These are phyloP conservation scores for Zymoseptoria ardabiliae DNA, from an alignment of 2,329 filamentous ascomycete genomes.

Conservation along the genomic window DNA sequence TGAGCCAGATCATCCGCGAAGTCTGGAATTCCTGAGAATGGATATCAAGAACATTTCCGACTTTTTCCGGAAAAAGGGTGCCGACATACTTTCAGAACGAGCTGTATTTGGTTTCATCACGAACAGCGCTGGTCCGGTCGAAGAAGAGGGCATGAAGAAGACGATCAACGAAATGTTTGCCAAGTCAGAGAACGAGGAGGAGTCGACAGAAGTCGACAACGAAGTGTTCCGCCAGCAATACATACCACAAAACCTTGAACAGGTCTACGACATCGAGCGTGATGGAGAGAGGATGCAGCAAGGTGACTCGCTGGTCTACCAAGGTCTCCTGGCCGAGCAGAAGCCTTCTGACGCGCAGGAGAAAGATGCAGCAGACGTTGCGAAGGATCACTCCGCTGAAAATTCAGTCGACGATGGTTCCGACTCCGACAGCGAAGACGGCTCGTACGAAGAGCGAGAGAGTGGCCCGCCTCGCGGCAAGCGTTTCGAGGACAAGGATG, in stretches of 20 bases:
- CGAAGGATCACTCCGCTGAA: conserved; percentile 28
- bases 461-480: conserved; percentile 69
- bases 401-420: conserved; percentile 17
- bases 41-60: conserved; percentile 95
- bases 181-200: conserved; percentile 43
- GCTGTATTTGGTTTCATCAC: conserved; percentile 81
- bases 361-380: conserved; percentile 30
- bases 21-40: conserved; percentile 90
- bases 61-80: conserved; percentile 81
- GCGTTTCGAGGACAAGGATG: conserved; percentile 84
- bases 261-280: conserved; percentile 93
- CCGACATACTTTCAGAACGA: conserved; percentile 72
- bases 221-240: conserved; percentile 94
- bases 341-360: conserved; percentile 36
- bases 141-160: conserved; percentile 54
- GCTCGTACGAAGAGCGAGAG: conserved; percentile 7
- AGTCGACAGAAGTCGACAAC: conserved; percentile 63
- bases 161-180: conserved; percentile 62
- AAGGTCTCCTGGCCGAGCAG: conserved; percentile 70
- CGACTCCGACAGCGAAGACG: not conserved
- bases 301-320: conserved; percentile 75
- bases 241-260: conserved; percentile 89
- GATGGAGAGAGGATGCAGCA: conserved; percentile 71
- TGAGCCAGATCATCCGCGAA: conserved; percentile 89
- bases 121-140: conserved; percentile 50